Conservation (phyloP, 805 yeast genomes). For the Vanderwaltozyma verrucispora region DNA sequence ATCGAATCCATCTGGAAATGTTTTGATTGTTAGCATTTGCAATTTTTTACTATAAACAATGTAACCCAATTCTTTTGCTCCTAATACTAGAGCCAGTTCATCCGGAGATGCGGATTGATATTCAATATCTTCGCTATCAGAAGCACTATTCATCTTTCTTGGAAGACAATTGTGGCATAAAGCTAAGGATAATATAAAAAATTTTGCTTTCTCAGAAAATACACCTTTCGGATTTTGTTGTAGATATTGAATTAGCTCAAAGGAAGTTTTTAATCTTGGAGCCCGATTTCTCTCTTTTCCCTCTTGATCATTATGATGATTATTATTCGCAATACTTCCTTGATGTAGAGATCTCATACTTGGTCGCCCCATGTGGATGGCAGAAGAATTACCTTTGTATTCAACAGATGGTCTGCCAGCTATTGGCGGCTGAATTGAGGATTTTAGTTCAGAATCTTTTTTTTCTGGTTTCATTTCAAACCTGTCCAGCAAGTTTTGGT, state of each 20-base stretch:
- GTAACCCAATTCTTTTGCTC: slow-evolving; percentile 92
- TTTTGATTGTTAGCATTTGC: slow-evolving; percentile 50
- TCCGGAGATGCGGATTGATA: slow-evolving; percentile 97
- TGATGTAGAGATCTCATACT: slow-evolving; percentile 39
- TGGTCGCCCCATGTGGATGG: slow-evolving; percentile 42
- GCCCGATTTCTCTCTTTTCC: too few relatives aligned
- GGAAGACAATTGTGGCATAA: slow-evolving; percentile 89
- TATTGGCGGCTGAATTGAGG: too few relatives aligned
- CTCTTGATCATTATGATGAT: too few relatives aligned
- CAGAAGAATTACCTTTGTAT: slow-evolving; percentile 32
- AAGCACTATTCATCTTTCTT: slow-evolving; percentile 29
- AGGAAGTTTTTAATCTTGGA: slow-evolving; percentile 38
- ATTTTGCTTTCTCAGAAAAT: slow-evolving; percentile 63
- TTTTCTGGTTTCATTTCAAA: slow-evolving; percentile 5
- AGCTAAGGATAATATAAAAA: slow-evolving; percentile 74
- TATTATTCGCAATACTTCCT: slow-evolving; percentile 6
- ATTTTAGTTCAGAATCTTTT: too few relatives aligned
- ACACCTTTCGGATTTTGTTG: slow-evolving; percentile 60
- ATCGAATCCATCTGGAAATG: slow-evolving; percentile 78
- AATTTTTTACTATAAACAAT: slow-evolving; percentile 65
- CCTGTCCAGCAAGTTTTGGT: slow-evolving; percentile 8
- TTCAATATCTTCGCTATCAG: slow-evolving; percentile 40
- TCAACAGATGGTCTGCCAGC: slow-evolving; percentile 30
- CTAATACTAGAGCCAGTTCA: slow-evolving; percentile 85
- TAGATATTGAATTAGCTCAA: slow-evolving; percentile 56